These are phyloP conservation scores for Scutellaria barbata DNA, from an alignment of 257 asterid genomes.

Conservation along the genomic window DNA sequence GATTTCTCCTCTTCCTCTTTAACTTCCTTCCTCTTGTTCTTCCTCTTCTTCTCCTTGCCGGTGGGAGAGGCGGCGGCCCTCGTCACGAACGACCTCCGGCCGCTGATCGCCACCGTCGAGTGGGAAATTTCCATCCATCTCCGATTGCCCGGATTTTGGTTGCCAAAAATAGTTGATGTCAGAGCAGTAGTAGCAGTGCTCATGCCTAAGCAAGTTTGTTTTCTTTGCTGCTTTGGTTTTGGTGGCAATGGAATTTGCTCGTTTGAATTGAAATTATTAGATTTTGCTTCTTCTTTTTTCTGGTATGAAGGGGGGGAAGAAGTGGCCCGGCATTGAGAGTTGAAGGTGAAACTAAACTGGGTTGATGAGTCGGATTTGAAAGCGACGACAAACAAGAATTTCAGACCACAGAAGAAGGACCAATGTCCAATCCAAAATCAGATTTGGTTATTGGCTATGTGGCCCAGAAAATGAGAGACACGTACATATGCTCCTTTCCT, in stretches of 20 bases:
- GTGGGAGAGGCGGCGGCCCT: slow-evolving; percentile 51
- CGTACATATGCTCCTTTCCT: slow-evolving; percentile 52
- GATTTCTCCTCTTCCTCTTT: slow-evolving; percentile 30
- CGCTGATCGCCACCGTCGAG: slow-evolving; percentile 35
- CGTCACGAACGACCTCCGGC: slow-evolving; percentile 32
- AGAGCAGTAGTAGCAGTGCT: slow-evolving; percentile 53
- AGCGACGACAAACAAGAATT: slow-evolving; percentile 38
- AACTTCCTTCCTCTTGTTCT: slow-evolving; percentile 50
- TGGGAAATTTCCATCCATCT: slow-evolving; percentile 47
- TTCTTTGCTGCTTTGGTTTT: neutral
- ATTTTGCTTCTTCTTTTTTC: neutral
- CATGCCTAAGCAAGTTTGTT: slow-evolving; percentile 31
- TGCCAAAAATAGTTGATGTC: slow-evolving; percentile 50
- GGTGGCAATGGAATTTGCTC: neutral
- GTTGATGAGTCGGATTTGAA: slow-evolving; percentile 38
- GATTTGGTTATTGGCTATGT: slow-evolving; percentile 30
- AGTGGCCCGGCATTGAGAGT: slow-evolving; percentile 9
- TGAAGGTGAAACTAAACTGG: slow-evolving; percentile 21
- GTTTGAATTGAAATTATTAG: neutral
- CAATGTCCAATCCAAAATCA: neutral
- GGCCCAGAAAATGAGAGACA: slow-evolving; percentile 37
- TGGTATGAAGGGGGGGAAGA: neutral
- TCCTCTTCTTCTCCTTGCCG: slow-evolving; percentile 53
- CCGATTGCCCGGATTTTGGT: slow-evolving; percentile 44
- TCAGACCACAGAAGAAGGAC: slow-evolving; percentile 48